Conservation (phyloP, 371 early-diverging fungal genomes). For the Mortierella sp. region DNA sequence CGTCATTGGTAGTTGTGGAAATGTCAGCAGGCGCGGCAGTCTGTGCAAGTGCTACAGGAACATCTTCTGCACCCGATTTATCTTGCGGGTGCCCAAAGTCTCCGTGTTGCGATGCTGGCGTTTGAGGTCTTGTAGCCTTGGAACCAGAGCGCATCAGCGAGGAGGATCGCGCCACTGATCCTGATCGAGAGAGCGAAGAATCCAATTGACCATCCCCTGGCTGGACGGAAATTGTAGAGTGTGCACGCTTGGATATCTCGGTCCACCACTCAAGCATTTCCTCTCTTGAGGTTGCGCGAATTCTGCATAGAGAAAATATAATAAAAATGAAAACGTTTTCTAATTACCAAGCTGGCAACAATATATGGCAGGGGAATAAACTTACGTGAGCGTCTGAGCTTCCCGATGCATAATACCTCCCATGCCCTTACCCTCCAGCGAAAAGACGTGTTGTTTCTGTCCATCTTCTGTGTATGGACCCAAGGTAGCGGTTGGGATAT, state of each 20-base stretch:
- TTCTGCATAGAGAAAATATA: constrained; percentile 6
- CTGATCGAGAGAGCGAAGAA: background rate
- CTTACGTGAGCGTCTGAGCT: constrained; percentile 39
- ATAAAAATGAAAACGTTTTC: too few species aligned
- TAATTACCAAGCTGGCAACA: too few species aligned
- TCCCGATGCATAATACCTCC: constrained; percentile 35
- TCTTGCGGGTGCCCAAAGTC: background rate
- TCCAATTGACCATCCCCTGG: background rate
- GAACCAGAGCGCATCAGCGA: background rate
- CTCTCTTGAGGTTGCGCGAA: constrained; percentile 31
- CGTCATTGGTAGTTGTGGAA: background rate
- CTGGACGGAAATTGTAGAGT: constrained; percentile 20
- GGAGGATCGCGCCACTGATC: constrained; percentile 1
- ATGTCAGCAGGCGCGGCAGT: background rate
- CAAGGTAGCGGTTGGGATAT: constrained; percentile 24
- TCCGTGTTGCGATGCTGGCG: background rate
- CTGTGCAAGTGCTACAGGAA: background rate
- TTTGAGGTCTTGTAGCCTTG: constrained; percentile 1
- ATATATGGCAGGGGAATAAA: too few species aligned
- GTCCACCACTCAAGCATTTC: constrained; percentile 42
- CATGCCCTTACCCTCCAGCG: constrained; percentile 35
- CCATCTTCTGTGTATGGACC: constrained; percentile 20
- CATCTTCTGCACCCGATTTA: background rate
- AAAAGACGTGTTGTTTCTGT: constrained; percentile 30
- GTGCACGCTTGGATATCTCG: constrained; percentile 25